Conservation (phyloP, 2,329 filamentous ascomycete genomes). For the Cordyceps cicadae region DNA sequence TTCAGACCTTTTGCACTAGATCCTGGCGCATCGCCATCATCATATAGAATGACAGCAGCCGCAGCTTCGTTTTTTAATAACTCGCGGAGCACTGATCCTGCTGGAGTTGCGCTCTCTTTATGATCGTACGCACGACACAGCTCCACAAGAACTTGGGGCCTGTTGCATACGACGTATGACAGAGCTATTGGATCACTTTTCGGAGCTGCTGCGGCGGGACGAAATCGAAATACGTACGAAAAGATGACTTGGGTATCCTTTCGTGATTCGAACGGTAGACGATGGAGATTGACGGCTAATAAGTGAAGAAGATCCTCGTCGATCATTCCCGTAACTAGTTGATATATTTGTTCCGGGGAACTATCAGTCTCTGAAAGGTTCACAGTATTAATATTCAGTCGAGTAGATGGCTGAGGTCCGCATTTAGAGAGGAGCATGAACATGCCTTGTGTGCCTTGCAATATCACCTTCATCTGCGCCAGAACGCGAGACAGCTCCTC, state of each 20-base stretch:
- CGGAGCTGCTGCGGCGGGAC: conserved; percentile 57
- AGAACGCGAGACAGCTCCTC: conserved; percentile 85
- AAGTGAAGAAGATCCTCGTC: conserved; percentile 82
- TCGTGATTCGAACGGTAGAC: conserved; percentile 87
- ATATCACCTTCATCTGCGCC: conserved; percentile 80
- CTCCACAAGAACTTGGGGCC: conserved; percentile 79
- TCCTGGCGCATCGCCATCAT: conserved; percentile 66
- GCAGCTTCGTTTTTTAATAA: conserved; percentile 84
- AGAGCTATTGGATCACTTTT: conserved; percentile 75
- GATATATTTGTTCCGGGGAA: conserved; percentile 78
- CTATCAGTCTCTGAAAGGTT: conserved; percentile 63
- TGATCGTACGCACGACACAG: conserved; percentile 85
- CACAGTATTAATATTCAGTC: neutral
- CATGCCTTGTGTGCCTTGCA: conserved; percentile 86
- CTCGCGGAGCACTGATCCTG: conserved; percentile 81
- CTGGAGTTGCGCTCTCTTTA: conserved; percentile 84
- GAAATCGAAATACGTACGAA: conserved; percentile 88
- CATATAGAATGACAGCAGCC: conserved; percentile 84
- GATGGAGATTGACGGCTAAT: conserved; percentile 73
- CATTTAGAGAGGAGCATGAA: neutral
- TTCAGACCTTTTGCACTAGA: conserved; percentile 68
- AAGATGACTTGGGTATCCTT: conserved; percentile 96
- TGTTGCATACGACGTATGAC: conserved; percentile 77
- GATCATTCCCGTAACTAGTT: conserved; percentile 76
- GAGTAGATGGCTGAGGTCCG: neutral